Conservation (phyloP, 108 stramenopile genomes). For the Fistulifera solaris region DNA sequence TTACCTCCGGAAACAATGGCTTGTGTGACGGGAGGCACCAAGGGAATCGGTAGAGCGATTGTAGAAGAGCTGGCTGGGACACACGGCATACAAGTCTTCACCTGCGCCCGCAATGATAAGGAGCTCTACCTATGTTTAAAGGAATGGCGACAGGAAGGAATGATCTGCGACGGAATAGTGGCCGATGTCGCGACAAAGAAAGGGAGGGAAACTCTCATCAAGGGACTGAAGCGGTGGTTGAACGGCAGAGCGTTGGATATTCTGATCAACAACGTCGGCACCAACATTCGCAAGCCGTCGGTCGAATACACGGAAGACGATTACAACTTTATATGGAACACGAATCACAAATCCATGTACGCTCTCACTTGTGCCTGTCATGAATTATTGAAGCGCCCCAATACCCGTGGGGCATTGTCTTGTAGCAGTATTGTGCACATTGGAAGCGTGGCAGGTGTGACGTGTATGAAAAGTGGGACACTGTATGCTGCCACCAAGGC, state of each 20-base stretch:
- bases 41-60: conserved; percentile 62
- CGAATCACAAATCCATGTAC: conserved; percentile 79
- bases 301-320: conserved; percentile 84
- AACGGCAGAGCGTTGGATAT: conserved; percentile 62
- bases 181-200: conserved; percentile 66
- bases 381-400: conserved; percentile 46
- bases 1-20: conserved; percentile 39
- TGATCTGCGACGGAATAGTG: conserved; percentile 47
- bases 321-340: conserved; percentile 64
- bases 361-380: conserved; percentile 55
- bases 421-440: conserved; percentile 81
- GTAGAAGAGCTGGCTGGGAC: conserved; percentile 39
- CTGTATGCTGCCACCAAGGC: conserved; percentile 84
- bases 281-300: conserved; percentile 84
- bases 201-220: conserved; percentile 38
- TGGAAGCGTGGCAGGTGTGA: conserved; percentile 87
- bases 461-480: conserved; percentile 80
- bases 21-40: conserved; percentile 82
- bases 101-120: conserved; percentile 53
- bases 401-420: conserved; percentile 7
- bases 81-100: conserved; percentile 34
- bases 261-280: conserved; percentile 95
- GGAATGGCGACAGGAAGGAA: conserved; percentile 57
- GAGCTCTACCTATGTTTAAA: conserved; percentile 44
- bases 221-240: conserved; percentile 33